phyloP scores from a whole-genome alignment of 2,329 filamentous ascomycete genomes.

The Blastomyces silverae region DNA sequence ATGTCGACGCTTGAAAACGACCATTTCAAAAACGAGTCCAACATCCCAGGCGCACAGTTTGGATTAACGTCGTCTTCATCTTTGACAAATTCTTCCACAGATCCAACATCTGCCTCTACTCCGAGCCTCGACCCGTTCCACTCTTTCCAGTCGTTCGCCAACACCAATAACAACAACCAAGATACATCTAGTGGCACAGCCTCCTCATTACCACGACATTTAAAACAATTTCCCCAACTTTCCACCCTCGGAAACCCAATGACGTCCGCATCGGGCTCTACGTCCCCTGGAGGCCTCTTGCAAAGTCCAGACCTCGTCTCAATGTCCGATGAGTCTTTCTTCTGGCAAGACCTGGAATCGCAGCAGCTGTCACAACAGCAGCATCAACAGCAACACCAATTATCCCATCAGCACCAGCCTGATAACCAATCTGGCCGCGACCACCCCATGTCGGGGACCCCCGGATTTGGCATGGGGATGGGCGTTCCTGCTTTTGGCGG shows the following conservation, averaged over 20 bases:
- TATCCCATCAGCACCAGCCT: background rate
- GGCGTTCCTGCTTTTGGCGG: conserved; percentile 25
- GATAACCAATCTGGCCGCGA: background rate
- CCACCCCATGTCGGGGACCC: background rate
- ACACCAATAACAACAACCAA: conserved; percentile 7
- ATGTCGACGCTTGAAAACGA: conserved; percentile 43
- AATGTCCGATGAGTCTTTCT: conserved; percentile 8
- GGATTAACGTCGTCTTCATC: conserved; percentile 15
- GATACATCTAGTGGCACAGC: background rate
- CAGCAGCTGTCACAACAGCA: conserved; percentile 4
- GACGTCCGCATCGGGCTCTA: background rate
- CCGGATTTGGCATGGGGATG: conserved; percentile 20
- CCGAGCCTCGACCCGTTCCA: conserved; percentile 3
- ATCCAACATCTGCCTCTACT: conserved; percentile 8
- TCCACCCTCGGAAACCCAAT: background rate
- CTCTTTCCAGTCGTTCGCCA: conserved; percentile 5
- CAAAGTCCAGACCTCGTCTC: background rate
- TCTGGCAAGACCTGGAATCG: conserved; percentile 10
- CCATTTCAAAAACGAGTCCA: conserved; percentile 31
- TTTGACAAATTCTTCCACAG: background rate
- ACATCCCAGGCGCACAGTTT: conserved; percentile 15
- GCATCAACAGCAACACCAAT: background rate
- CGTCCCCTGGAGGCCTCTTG: background rate
- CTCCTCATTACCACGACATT: background rate
- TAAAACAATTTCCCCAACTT: conserved; percentile 10